Evolutionary conservation across 306 rosid genomes (phyloP).

Genomic region (Glycyrrhiza uralensis): DNA sequence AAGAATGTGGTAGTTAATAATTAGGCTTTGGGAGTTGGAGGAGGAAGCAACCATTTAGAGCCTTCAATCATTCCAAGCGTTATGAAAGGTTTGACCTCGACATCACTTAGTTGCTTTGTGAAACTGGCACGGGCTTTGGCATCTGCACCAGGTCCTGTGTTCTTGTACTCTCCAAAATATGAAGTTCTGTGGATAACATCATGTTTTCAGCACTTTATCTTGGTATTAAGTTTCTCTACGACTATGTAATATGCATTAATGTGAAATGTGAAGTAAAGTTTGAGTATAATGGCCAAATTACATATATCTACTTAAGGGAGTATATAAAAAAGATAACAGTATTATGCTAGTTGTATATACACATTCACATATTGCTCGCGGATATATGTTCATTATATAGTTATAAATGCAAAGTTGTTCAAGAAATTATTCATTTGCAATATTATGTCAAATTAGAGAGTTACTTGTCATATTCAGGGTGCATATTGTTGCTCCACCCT

Average conservation of each 20-base stretch:
- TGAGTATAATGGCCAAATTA: too few relatives aligned
- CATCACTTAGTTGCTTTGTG: conserved; percentile 16
- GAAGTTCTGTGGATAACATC: conserved; percentile 23
- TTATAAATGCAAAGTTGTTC: too few relatives aligned
- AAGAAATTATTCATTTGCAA: too few relatives aligned
- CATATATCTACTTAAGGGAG: too few relatives aligned
- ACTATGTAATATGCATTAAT: too few relatives aligned
- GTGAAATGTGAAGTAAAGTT: too few relatives aligned
- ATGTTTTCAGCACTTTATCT: background rate
- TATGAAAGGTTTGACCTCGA: conserved; percentile 35
- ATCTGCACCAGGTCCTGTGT: conserved; percentile 29
- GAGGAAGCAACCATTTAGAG: conserved; percentile 63
- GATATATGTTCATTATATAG: too few relatives aligned
- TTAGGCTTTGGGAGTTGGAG: conserved; percentile 33
- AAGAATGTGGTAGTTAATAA: background rate
- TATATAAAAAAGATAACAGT: too few relatives aligned
- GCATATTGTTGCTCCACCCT: conserved; percentile 43
- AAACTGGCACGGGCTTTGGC: background rate
- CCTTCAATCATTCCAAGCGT: conserved; percentile 37
- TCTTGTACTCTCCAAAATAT: conserved; percentile 43
- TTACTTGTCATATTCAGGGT: conserved; percentile 22
- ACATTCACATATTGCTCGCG: too few relatives aligned
- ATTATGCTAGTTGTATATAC: too few relatives aligned
- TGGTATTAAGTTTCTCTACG: background rate
- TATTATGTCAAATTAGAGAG: background rate